Base-by-base conservation (phyloP, 192 early-diverging fungal genomes). In the Podila epicladia region DNA sequence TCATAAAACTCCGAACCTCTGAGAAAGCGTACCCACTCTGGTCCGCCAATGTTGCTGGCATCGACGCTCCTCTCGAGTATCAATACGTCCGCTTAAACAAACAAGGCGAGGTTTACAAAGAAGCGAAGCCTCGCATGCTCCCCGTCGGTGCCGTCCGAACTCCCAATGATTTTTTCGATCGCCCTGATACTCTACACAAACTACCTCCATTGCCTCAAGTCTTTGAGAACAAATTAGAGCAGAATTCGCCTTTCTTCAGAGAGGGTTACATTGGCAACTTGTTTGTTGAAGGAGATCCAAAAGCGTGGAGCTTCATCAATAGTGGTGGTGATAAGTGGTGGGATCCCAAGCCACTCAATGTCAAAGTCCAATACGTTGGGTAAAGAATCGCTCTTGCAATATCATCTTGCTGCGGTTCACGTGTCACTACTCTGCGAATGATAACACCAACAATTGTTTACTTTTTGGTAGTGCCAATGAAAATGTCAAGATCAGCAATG, bases 231-330 rank as follows among this genome's bases (percentile, higher is more conserved):
- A 67, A 67, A 58, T 38, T 53, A 19, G 32, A 53, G 11, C 65
- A 57, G 65, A 58, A 67, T 50, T 67, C 65, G 20, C 65, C 65
- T 58, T 67, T 67, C 65, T 67, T 67, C 65, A 53, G 65, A 53
- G 65, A 67, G 22, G 65, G 65, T 37, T 67, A 37, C 33, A 58
- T 67, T 58, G 65, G 65, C 31, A 67, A 58, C 65, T 20, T 67
- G 32, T 67, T 67, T 57, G 2, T 67, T 13, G 65, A 67, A n/a
- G 65, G 65, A 28, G 65, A 67, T n/a, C 51, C 26, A 67, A 37
- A 53, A 37, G 32, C 29, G 32, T 57, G 49, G 51, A 67, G n/a
- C n/a, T 67, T 13, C 33, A 53, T 67, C 51, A 24, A 67, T 24
- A 67, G 53, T 33, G 65, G 65, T 33, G 65, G 65, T 67, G 64